Conservation (phyloP, 371 early-diverging fungal genomes). For the Umbelopsis sp. region DNA sequence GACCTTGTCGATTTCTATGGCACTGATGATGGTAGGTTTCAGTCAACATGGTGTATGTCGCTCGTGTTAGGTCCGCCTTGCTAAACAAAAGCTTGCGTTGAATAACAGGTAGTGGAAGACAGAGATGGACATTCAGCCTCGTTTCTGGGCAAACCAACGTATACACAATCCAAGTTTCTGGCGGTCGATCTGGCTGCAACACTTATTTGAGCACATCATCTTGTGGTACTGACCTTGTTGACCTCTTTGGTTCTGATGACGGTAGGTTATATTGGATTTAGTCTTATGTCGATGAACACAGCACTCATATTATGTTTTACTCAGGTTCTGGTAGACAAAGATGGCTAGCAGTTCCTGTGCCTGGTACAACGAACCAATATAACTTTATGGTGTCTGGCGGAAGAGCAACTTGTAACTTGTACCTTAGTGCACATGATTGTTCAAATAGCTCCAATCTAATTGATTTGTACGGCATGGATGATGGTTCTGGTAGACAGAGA, state of each 20-base stretch:
- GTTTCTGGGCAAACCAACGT: constrained; percentile 10
- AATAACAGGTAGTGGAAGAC: constrained; percentile 7
- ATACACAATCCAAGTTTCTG: constrained; percentile 14
- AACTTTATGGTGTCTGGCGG: constrained; percentile 12
- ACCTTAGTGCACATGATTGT: constrained; percentile 5
- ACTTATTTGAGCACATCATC: constrained; percentile 9
- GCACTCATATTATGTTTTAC: neutral
- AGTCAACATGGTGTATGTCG: neutral
- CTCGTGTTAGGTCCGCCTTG: too few species aligned
- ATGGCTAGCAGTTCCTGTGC: constrained; percentile 5
- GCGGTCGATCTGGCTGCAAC: constrained; percentile 18
- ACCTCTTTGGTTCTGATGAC: constrained; percentile 6
- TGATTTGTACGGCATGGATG: constrained; percentile 1
- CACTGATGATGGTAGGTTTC: constrained; percentile 8
- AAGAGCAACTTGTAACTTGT: constrained; percentile 6
- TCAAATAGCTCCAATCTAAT: constrained; percentile 5
- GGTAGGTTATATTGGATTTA: neutral
- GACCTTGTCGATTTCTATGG: constrained; percentile 18
- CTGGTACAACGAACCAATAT: constrained; percentile 5
- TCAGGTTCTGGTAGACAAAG: constrained; percentile 16
- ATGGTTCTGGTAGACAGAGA: constrained; percentile 15
- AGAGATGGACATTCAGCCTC: neutral
- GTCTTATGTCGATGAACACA: too few species aligned
- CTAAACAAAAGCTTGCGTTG: too few species aligned
- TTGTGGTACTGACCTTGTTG: constrained; percentile 8